Evolutionary conservation across 2,329 filamentous ascomycete species (phyloP).

Genomic region (Chalaropsis thielavioides): DNA sequence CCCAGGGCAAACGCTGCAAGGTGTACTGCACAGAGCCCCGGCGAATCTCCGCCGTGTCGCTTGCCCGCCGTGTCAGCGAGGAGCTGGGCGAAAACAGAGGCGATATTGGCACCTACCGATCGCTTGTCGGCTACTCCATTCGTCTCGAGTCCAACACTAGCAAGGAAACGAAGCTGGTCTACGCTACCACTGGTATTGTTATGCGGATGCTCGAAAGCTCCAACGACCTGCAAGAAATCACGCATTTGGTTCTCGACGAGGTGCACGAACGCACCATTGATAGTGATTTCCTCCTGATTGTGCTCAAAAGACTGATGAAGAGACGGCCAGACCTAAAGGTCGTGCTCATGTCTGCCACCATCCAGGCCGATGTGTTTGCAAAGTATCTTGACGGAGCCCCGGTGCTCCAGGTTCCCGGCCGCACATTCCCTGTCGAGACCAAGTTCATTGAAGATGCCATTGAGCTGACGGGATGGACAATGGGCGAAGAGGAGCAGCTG

Average conservation of each 20-base stretch:
- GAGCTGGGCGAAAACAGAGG: constrained; percentile 75
- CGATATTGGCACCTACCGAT: constrained; percentile 69
- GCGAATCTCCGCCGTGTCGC: constrained; percentile 87
- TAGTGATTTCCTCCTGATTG: constrained; percentile 87
- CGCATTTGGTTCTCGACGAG: constrained; percentile 91
- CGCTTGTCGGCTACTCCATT: constrained; percentile 88
- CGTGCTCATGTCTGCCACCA: constrained; percentile 92
- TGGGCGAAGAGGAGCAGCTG: constrained; percentile 31
- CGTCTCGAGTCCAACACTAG: constrained; percentile 78
- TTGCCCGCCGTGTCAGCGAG: constrained; percentile 84
- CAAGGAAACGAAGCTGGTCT: constrained; percentile 70
- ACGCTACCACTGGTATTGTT: constrained; percentile 85
- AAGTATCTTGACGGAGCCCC: constrained; percentile 75
- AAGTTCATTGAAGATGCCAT: constrained; percentile 86
- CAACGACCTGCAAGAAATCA: constrained; percentile 74
- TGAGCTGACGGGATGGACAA: constrained; percentile 65
- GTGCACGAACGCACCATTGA: constrained; percentile 95
- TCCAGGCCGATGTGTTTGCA: constrained; percentile 84
- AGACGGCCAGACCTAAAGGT: constrained; percentile 75
- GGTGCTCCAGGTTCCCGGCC: constrained; percentile 76
- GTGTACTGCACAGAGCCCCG: constrained; percentile 92
- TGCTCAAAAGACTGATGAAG: constrained; percentile 67
- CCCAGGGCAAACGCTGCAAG: constrained; percentile 67
- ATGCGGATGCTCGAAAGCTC: constrained; percentile 92
- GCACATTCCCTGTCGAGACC: constrained; percentile 83